Percentiles rank a stretch among this genome's conserved stretches.
Evolutionary conservation across 1,284 basidiomycete genomes (phyloP).

Genomic region (Agroathelia rolfsii): DNA sequence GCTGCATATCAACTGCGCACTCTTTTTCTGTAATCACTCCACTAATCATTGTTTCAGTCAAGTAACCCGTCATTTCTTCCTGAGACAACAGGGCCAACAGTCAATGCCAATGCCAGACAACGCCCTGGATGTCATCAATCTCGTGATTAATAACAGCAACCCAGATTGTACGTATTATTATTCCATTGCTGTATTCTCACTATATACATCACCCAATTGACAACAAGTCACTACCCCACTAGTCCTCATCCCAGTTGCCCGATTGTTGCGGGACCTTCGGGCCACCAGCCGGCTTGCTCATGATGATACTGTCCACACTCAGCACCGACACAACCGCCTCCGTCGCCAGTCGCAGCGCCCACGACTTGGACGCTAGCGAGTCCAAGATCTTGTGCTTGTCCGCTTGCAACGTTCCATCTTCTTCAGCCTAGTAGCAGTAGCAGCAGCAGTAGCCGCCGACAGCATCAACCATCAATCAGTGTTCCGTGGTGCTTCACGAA

Average conservation of each 20-base stretch:
- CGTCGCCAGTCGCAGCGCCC: slow-evolving; percentile 84
- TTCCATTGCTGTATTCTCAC: no score
- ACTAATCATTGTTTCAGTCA: no score
- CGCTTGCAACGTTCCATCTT: slow-evolving; percentile 63
- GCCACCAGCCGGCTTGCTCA: slow-evolving; percentile 88
- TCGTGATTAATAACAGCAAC: no score
- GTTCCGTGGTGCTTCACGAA: slow-evolving; percentile 2
- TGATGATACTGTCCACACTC: slow-evolving; percentile 96
- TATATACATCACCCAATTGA: no score
- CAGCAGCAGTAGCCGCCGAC: not conserved
- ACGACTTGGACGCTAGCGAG: slow-evolving; percentile 80
- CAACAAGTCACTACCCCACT: no score
- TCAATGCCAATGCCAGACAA: no score
- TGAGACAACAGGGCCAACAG: no score
- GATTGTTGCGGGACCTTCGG: slow-evolving; percentile 78
- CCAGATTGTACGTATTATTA: no score
- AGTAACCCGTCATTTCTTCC: no score
- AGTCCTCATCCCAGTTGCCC: slow-evolving; percentile 77
- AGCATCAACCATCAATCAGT: not conserved
- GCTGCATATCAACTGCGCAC: no score
- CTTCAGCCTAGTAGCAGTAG: slow-evolving; percentile 44
- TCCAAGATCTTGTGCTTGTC: slow-evolving; percentile 66
- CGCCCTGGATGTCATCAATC: no score
- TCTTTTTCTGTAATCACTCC: no score
- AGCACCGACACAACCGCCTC: slow-evolving; percentile 93